Percentiles rank a stretch among this genome's conserved stretches.
Conservation (phyloP, 1,284 basidiomycete genomes). For the Irpex sp. region DNA sequence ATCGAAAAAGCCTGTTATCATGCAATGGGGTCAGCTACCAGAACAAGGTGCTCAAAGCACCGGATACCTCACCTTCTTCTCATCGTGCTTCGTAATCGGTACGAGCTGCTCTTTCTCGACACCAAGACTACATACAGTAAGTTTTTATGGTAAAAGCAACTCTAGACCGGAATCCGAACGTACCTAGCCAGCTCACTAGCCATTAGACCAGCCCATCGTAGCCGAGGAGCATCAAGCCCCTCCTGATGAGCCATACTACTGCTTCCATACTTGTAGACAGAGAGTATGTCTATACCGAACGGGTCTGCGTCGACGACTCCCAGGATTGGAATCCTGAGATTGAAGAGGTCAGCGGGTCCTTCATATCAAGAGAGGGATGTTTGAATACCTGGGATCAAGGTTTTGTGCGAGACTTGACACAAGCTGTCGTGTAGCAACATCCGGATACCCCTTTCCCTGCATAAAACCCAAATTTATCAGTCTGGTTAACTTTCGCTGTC, state of each 20-base stretch:
- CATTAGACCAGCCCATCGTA: constrained; percentile 81
- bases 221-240: constrained; percentile 58
- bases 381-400: constrained; percentile 45
- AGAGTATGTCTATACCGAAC: constrained; percentile 85
- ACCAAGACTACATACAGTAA: constrained; percentile 43
- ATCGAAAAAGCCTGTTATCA: constrained; percentile 59
- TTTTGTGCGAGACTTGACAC: constrained; percentile 66
- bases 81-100: constrained; percentile 68
- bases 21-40: too few species aligned
- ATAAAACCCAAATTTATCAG: not conserved
- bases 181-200: constrained; percentile 62
- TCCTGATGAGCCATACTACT: constrained; percentile 52
- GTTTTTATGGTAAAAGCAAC: not conserved
- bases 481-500: not conserved
- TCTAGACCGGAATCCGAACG: constrained; percentile 9
- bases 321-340: constrained; percentile 61
- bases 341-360: too few species aligned
- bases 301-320: constrained; percentile 89
- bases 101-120: constrained; percentile 61
- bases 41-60: too few species aligned
- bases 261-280: constrained; percentile 79
- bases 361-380: too few species aligned
- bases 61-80: constrained; percentile 54
- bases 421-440: constrained; percentile 82
- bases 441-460: constrained; percentile 94